Evolutionary conservation across 768 basidiomycete genomes (phyloP).

Genomic region (Hirschioporus abietinus): DNA sequence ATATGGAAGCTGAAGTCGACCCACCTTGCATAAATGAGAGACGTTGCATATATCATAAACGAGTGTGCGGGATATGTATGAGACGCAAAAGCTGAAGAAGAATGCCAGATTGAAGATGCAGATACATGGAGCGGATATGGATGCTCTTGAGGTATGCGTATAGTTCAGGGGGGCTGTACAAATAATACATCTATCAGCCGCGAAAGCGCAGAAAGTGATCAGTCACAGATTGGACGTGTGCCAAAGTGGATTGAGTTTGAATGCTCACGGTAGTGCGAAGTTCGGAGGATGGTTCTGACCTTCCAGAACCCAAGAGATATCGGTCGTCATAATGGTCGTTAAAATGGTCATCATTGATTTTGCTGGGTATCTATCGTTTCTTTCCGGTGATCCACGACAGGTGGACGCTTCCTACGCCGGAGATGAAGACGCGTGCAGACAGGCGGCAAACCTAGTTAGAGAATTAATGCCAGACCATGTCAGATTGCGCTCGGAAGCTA

Average conservation of each 20-base stretch:
- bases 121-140: neutral
- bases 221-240: neutral
- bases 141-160: neutral
- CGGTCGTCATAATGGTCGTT: neutral
- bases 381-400: constrained; percentile 69
- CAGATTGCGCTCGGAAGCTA: neutral
- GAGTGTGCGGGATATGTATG: neutral
- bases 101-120: neutral
- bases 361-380: constrained; percentile 23
- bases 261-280: neutral
- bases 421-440: constrained; percentile 68
- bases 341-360: constrained; percentile 1
- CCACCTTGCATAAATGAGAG: constrained; percentile 1
- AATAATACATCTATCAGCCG: neutral
- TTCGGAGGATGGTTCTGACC: neutral
- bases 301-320: neutral
- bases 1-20: neutral
- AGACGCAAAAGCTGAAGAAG: neutral
- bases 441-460: constrained; percentile 63
- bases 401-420: constrained; percentile 72
- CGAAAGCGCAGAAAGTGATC: neutral
- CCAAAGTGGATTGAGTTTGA: neutral
- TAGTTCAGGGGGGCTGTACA: neutral
- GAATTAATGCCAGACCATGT: constrained; percentile 13
- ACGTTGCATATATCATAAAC: neutral